phyloP scores from a whole-genome alignment of 495 filamentous ascomycete genomes.

The Oidiodendron maius region DNA sequence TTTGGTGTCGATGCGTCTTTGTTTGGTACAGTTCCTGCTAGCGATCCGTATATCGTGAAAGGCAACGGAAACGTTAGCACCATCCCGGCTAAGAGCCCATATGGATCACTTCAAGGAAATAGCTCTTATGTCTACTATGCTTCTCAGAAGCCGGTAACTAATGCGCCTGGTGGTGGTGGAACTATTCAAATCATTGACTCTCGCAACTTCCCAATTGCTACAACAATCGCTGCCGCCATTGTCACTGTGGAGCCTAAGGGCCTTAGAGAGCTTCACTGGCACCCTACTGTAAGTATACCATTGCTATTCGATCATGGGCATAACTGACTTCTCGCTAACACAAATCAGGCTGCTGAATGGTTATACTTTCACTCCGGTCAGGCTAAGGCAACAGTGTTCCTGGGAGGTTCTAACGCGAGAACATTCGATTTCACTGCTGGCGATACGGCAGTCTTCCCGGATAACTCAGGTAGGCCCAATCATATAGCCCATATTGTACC shows the following conservation, averaged over 20 bases:
- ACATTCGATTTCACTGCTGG: slow-evolving; percentile 61
- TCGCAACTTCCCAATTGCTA: slow-evolving; percentile 53
- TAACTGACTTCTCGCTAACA: no score
- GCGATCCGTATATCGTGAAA: slow-evolving; percentile 56
- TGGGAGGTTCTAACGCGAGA: slow-evolving; percentile 48
- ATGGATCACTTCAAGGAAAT: slow-evolving; percentile 44
- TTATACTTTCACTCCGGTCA: slow-evolving; percentile 57
- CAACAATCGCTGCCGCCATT: slow-evolving; percentile 54
- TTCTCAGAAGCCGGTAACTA: slow-evolving; percentile 40
- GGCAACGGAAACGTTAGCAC: slow-evolving; percentile 44
- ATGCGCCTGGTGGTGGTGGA: slow-evolving; percentile 54
- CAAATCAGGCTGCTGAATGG: slow-evolving; percentile 53
- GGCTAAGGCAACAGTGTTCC: slow-evolving; percentile 55
- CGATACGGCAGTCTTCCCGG: slow-evolving; percentile 60
- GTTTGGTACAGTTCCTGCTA: slow-evolving; percentile 49
- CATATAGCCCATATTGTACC: neutral
- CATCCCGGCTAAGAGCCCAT: slow-evolving; percentile 38
- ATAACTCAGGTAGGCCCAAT: slow-evolving; percentile 41
- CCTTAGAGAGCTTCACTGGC: slow-evolving; percentile 61
- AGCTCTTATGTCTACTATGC: slow-evolving; percentile 52
- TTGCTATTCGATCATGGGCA: neutral
- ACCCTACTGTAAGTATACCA: slow-evolving; percentile 48
- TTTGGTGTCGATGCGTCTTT: slow-evolving; percentile 51
- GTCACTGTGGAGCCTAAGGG: slow-evolving; percentile 54
- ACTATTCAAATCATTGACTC: slow-evolving; percentile 55